Percentiles rank a stretch among this genome's conserved stretches.
These are phyloP conservation scores for Catharanthus roseus DNA, from an alignment of 257 asterid genomes.

Conservation along the genomic window DNA sequence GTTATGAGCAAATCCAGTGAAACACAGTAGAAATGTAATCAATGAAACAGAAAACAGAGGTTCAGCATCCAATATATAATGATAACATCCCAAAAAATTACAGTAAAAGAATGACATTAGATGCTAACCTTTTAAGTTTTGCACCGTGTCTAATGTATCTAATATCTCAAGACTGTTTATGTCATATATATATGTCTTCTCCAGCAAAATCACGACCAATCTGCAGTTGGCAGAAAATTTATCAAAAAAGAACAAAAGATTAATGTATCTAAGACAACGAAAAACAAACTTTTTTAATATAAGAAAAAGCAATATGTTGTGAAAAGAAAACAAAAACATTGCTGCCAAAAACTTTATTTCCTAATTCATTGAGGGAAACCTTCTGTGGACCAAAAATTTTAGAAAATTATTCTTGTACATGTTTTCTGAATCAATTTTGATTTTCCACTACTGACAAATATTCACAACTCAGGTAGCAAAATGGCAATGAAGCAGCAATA, in stretches of 20 bases:
- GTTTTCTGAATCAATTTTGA: neutral
- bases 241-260: neutral
- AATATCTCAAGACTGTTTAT: conserved; percentile 56
- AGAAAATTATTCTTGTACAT: neutral
- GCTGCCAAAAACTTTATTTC: neutral
- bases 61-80: neutral
- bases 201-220: conserved; percentile 70
- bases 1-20: neutral
- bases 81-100: neutral
- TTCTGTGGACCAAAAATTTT: neutral
- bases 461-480: neutral
- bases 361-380: neutral
- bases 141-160: conserved; percentile 77
- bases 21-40: neutral
- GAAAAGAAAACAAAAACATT: neutral
- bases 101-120: conserved; percentile 5
- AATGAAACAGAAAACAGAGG: neutral
- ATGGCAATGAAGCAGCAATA: neutral
- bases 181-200: conserved; percentile 75
- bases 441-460: neutral
- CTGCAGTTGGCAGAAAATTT: conserved; percentile 43
- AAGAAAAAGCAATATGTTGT: neutral
- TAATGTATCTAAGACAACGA: neutral
- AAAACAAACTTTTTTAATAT: neutral
- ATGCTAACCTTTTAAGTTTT: conserved; percentile 66